These are phyloP conservation scores for Globomyces sp. DNA, from an alignment of 371 early-diverging fungal species.

Conservation along the genomic window DNA sequence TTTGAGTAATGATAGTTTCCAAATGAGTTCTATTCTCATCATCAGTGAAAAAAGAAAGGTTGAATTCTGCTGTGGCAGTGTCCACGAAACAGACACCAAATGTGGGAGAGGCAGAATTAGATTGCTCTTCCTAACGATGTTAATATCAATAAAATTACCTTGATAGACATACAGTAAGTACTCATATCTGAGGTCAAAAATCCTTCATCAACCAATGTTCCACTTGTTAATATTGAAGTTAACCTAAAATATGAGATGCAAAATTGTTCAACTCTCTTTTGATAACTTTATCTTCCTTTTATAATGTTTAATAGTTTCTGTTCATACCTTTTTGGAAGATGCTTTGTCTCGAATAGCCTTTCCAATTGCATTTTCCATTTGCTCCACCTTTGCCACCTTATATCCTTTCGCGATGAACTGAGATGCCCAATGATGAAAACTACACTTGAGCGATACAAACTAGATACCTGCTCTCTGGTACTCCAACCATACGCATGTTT, in stretches of 20 bases:
- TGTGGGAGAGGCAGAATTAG: not conserved
- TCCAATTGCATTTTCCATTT: conserved; percentile 95
- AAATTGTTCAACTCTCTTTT: conserved; percentile 71
- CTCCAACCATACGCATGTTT: conserved; percentile 99
- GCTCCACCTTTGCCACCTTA: conserved; percentile 98
- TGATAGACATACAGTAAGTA: conserved; percentile 92
- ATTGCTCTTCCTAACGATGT: conserved; percentile 28
- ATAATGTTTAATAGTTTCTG: no score
- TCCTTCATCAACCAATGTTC: conserved; percentile 91
- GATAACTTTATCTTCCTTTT: conserved; percentile 83
- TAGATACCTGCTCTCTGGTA: conserved; percentile 58
- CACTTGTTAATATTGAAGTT: conserved; percentile 90
- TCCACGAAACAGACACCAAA: conserved; percentile 92
- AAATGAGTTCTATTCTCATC: conserved; percentile 82
- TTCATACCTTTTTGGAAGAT: conserved; percentile 24
- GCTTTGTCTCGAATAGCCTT: conserved; percentile 88
- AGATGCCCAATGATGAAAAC: conserved; percentile 95
- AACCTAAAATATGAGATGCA: no score
- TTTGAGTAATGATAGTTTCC: conserved; percentile 90
- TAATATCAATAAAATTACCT: conserved; percentile 21
- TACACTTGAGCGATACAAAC: conserved; percentile 27
- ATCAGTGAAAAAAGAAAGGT: conserved; percentile 77
- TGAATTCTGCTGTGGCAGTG: conserved; percentile 90
- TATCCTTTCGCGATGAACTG: conserved; percentile 96
- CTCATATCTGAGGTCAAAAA: conserved; percentile 83